Evolutionary conservation across 179 eudicot species (phyloP).

Genomic region (Carnegiea gigantea): DNA sequence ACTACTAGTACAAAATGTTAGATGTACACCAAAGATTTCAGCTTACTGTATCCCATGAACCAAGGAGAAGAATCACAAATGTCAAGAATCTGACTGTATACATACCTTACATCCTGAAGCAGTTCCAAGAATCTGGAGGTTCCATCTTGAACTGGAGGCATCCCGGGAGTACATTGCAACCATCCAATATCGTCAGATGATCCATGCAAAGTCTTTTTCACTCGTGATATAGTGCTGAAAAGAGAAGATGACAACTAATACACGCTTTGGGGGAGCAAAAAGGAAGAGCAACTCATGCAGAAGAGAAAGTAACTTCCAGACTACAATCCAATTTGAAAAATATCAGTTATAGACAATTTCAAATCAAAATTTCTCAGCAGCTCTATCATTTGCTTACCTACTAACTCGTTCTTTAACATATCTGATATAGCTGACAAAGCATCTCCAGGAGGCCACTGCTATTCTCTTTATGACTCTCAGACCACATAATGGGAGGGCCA

Average conservation of each 20-base stretch:
- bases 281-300: neutral
- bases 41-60: too few species aligned
- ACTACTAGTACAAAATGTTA: neutral
- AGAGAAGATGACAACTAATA: neutral
- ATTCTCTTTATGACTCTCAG: conserved; percentile 45
- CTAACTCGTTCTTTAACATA: conserved; percentile 36
- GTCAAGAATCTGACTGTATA: neutral
- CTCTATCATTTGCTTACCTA: conserved; percentile 38
- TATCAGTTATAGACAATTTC: neutral
- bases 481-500: conserved; percentile 54
- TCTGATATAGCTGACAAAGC: conserved; percentile 35
- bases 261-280: neutral
- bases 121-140: conserved; percentile 78
- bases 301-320: neutral
- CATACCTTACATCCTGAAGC: conserved; percentile 64
- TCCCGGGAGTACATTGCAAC: conserved; percentile 67
- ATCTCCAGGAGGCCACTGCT: conserved; percentile 57
- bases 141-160: conserved; percentile 81
- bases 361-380: neutral
- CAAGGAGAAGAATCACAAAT: neutral
- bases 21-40: neutral
- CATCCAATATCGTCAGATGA: conserved; percentile 94
- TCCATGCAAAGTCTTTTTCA: conserved; percentile 58
- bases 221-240: conserved; percentile 57
- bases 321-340: neutral